Percentiles rank a stretch among this genome's conserved stretches.
These are phyloP conservation scores for Rhipidocladum racemiflorum DNA, from an alignment of 176 grass and related monocot genomes.

Conservation along the genomic window DNA sequence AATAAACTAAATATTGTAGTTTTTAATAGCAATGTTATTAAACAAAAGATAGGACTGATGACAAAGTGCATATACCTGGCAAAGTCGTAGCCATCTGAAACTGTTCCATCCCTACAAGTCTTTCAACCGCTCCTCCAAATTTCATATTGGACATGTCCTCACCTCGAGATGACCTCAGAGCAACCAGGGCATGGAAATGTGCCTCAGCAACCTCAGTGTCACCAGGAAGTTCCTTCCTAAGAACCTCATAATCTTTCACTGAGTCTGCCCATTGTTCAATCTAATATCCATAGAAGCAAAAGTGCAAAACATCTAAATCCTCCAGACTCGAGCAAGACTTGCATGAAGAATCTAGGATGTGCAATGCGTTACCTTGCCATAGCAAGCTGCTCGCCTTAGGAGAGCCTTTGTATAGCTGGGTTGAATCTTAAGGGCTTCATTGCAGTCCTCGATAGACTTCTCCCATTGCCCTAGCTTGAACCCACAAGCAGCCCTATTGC, in stretches of 20 bases:
- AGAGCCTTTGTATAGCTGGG: conserved; percentile 87
- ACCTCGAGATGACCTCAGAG: conserved; percentile 78
- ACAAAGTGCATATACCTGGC: conserved; percentile 57
- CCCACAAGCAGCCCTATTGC: conserved; percentile 89
- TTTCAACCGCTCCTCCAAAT: conserved; percentile 90
- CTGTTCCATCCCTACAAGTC: conserved; percentile 65
- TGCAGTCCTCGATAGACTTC: conserved; percentile 82
- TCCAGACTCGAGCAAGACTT: neutral
- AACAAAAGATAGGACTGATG: neutral
- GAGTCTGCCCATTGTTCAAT: conserved; percentile 76
- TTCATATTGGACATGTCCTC: conserved; percentile 87
- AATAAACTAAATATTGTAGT: neutral
- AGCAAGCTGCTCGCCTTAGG: conserved; percentile 85
- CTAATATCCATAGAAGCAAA: conserved; percentile 38
- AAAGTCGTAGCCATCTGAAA: conserved; percentile 78
- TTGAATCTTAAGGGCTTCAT: conserved; percentile 84
- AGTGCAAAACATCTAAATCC: neutral
- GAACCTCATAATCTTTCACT: conserved; percentile 83
- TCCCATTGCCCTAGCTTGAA: conserved; percentile 93
- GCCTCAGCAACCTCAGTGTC: conserved; percentile 82
- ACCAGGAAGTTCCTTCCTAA: conserved; percentile 74
- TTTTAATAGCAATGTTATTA: neutral
- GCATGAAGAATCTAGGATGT: neutral
- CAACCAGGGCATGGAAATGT: conserved; percentile 79
- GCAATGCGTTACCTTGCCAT: conserved; percentile 56